Base-by-base conservation (phyloP, 2,329 filamentous ascomycete genomes). In the Aspergillus hortae region DNA sequence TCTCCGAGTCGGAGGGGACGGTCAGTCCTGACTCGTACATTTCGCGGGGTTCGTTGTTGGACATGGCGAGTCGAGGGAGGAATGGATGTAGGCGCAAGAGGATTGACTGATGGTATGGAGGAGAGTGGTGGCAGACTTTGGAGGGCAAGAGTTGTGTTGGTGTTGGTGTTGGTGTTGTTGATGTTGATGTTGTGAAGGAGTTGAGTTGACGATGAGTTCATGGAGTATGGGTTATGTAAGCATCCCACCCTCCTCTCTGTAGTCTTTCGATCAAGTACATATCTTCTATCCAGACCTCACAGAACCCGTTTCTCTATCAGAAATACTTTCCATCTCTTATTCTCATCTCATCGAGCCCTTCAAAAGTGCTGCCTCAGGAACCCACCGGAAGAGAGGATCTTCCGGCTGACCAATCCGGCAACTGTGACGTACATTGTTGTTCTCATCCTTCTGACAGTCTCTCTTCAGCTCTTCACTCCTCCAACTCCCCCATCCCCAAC, bases 1-100 rank as follows among this genome's bases (percentile, higher is more conserved):
- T 73, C 57, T 77, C 74, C 21, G 74, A 77, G 56, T 77, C 74
- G n/a, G 74, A 77, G 44, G 74, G 74, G 46, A 77, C 68, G 3
- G 74, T 77, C 54, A 74, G 48, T 33, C 69, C 62, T n/a, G 72
- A 74, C 55, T 74, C 72, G 55, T 69, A 73, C 47, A 74, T 69
- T 58, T 72, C 72, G 41, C 62, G 61, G 51, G 69, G 65, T 59
- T 56, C 53, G 48, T 61, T 46, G 55, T 53, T 64, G 47, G 69
- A 62, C 67, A 70, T 74, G 52, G 42, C 56, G 53, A 23, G 23
- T 6, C 23, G 23, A 5, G 54, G 48, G 52, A 46, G 55, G 43
- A 41, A 6, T 6, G 14, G 40, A 43, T 36, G 48, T 40, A n/a
- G 41, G 46, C 40, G 30, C 15, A 11, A 23, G 23, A 23, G 23